Evolutionary conservation across 352 stramenopile genomes (phyloP), one percentile per base, ranked within the genome.

Genomic region (Thalassiosira mediterranea): DNA sequence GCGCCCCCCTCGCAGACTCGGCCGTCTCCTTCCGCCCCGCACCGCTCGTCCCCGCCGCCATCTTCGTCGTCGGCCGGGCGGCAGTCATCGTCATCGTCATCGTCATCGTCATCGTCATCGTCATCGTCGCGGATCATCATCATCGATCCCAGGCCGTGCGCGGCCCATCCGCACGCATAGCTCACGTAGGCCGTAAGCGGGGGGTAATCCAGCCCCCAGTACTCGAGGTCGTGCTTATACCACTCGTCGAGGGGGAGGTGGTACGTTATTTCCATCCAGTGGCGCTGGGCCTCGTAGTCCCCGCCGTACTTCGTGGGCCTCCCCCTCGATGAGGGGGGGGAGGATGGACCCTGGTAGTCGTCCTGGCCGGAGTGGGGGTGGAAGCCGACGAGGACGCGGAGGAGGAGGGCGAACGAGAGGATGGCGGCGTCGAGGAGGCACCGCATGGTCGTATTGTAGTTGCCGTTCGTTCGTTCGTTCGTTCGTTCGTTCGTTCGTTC

Each of bases 231-330:
- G 79, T 98, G 97, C 73, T 93, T 94, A 77, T 98, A 99, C 97
- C 97, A 99, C 51, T 98, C 88, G 1, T 82, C 90, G 10, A 98
- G 56, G 0, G 96, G 96, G 58, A 98, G 69, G 59, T 96, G 88
- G 44, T 91, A 90, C 26, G 97, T 98, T 49, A 99, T 88, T 88
- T 99, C 97, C 96, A 99, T 99, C 97, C 97, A 99, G 85, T 99
- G 97, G 32, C 97, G 94, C 83, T 99, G 96, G 1, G 96, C 97
- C 79, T 99, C 97, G 84, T 97, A 99, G 81, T 99, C 97, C 34
- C 97, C 97, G 72, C 86, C 86, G 62, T 92, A 92, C 13, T 75
- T 78, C 5, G 11, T 34, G 4, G 34, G 13, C 21, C 31, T 54
- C 29, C 26, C 37, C 48, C 1, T 1, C 7, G 26, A 23, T 15